Conservation (phyloP, 768 basidiomycete genomes). For the Scleroderma bovista region DNA sequence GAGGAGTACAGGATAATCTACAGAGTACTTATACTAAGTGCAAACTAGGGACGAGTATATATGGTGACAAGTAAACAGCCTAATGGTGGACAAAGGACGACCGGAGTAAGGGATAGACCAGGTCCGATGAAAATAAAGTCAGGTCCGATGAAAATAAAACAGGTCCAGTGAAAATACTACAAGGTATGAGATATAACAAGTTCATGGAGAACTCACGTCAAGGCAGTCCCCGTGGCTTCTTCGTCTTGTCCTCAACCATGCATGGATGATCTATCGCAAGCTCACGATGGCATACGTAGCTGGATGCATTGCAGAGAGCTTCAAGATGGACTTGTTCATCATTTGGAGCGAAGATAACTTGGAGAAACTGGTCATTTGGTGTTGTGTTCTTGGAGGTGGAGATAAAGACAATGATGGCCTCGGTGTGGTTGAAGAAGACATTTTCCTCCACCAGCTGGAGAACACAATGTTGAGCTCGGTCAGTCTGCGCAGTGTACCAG, state of each 20-base stretch:
- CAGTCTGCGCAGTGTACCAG: slow-evolving; percentile 87
- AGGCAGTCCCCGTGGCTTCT: slow-evolving; percentile 97
- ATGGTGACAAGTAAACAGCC: too few species aligned
- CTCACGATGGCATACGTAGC: slow-evolving; percentile 96
- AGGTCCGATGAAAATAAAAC: too few species aligned
- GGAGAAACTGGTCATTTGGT: slow-evolving; percentile 94
- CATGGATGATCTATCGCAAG: slow-evolving; percentile 97
- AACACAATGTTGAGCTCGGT: slow-evolving; percentile 96
- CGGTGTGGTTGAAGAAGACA: slow-evolving; percentile 81
- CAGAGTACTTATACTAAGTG: too few species aligned
- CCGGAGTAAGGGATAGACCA: too few species aligned
- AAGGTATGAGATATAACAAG: too few species aligned
- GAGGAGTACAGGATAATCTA: too few species aligned
- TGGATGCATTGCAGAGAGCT: slow-evolving; percentile 94
- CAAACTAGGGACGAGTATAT: too few species aligned
- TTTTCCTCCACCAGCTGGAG: slow-evolving; percentile 93
- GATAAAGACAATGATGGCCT: slow-evolving; percentile 80
- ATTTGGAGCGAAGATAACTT: slow-evolving; percentile 99
- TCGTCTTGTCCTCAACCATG: slow-evolving; percentile 92
- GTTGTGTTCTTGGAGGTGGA: too few species aligned
- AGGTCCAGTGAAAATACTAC: too few species aligned
- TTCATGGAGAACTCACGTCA: too few species aligned
- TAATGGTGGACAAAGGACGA: too few species aligned
- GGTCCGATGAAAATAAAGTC: too few species aligned
- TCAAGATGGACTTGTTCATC: slow-evolving; percentile 94